Percentiles rank a stretch among this genome's conserved stretches.
These are phyloP conservation scores for Notholithocarpus densiflorus DNA, from an alignment of 306 rosid genomes.

Conservation along the genomic window DNA sequence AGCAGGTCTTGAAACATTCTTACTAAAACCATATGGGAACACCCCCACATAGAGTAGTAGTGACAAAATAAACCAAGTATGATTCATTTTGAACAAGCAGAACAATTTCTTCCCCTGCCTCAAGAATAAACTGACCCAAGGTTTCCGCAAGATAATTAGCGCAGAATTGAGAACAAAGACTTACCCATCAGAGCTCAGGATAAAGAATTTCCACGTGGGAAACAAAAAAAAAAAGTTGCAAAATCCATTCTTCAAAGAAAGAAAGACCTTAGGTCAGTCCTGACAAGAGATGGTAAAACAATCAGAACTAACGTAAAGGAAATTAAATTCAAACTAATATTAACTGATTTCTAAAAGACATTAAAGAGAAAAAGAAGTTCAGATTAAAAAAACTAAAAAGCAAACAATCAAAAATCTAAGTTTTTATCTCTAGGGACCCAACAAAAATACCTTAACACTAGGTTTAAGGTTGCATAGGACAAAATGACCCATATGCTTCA, in stretches of 20 bases:
- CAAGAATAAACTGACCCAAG: not conserved
- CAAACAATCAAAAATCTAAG: too few species aligned
- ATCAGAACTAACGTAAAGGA: not conserved
- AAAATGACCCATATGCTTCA: not conserved
- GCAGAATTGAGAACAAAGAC: slow-evolving; percentile 1
- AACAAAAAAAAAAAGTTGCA: not conserved
- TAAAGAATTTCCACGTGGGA: not conserved
- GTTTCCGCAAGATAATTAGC: not conserved
- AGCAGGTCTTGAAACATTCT: slow-evolving; percentile 49
- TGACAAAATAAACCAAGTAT: slow-evolving; percentile 25
- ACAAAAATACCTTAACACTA: not conserved
- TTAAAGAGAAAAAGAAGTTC: not conserved
- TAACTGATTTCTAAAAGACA: not conserved
- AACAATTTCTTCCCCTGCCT: not conserved
- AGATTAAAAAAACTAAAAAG: not conserved
- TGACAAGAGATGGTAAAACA: not conserved
- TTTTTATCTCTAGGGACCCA: not conserved
- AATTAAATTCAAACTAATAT: not conserved
- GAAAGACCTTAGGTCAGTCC: not conserved
- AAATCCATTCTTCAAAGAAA: not conserved
- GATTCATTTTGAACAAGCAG: slow-evolving; percentile 34
- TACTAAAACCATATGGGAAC: slow-evolving; percentile 26
- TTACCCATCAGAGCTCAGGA: slow-evolving; percentile 6
- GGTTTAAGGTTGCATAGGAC: too few species aligned
- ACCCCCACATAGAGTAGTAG: slow-evolving; percentile 21